phyloP scores from a whole-genome alignment of 192 early-diverging fungal species.

The Backusella liffmaniae region DNA sequence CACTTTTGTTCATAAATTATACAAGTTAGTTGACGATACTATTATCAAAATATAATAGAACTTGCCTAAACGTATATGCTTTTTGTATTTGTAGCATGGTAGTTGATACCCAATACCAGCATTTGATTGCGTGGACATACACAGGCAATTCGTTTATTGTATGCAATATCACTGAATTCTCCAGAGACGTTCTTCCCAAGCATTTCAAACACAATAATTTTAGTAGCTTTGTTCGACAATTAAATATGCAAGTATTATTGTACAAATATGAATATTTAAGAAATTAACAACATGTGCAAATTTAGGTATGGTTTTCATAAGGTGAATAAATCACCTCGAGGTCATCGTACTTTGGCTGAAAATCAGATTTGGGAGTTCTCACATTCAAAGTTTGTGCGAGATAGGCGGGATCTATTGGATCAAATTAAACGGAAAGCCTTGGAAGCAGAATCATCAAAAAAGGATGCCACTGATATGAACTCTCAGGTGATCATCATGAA shows the following conservation, averaged over 20 bases:
- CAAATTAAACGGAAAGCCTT: slow-evolving; percentile 91
- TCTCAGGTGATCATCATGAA: slow-evolving; percentile 75
- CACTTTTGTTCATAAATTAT: slow-evolving; percentile 55
- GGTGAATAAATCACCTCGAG: slow-evolving; percentile 86
- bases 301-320: slow-evolving; percentile 85
- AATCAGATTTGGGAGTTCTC: slow-evolving; percentile 93
- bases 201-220: slow-evolving; percentile 95
- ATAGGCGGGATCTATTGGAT: slow-evolving; percentile 74
- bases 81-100: slow-evolving; percentile 63
- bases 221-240: slow-evolving; percentile 85
- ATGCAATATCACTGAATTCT: slow-evolving; percentile 87
- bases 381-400: slow-evolving; percentile 77
- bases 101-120: slow-evolving; percentile 79
- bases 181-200: slow-evolving; percentile 83
- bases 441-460: slow-evolving; percentile 73
- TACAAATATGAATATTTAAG: background rate
- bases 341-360: slow-evolving; percentile 79
- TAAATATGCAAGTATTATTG: slow-evolving; percentile 67
- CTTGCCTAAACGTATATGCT: background rate
- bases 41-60: background rate
- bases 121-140: slow-evolving; percentile 88
- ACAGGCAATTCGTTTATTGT: slow-evolving; percentile 87
- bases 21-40: slow-evolving; percentile 34
- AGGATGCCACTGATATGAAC: slow-evolving; percentile 74
- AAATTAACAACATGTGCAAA: background rate